Evolutionary conservation across 192 early-diverging fungal species (phyloP).

Genomic region (Dissophora globulifera): DNA sequence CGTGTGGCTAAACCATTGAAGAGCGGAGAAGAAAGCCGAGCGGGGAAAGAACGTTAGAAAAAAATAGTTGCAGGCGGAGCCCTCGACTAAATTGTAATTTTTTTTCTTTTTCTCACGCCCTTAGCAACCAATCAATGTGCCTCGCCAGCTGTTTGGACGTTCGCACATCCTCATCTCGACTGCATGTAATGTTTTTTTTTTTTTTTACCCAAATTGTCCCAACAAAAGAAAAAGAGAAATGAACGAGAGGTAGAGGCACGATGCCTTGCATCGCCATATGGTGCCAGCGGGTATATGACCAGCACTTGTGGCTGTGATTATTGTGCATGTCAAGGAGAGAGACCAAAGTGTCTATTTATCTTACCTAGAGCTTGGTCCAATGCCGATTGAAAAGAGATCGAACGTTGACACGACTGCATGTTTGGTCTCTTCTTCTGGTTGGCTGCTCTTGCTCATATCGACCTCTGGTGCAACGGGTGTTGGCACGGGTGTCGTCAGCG

Average conservation of each 20-base stretch:
- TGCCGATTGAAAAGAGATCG: slow-evolving; percentile 95
- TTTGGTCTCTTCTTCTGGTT: slow-evolving; percentile 40
- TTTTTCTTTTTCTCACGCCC: slow-evolving; percentile 21
- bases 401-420: slow-evolving; percentile 95
- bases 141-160: background rate
- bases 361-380: slow-evolving; percentile 89
- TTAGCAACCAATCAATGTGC: background rate
- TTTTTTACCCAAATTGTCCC: background rate
- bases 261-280: too few species aligned
- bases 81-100: background rate
- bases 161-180: background rate
- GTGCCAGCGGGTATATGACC: too few species aligned
- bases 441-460: background rate
- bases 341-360: background rate
- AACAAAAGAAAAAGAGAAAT: too few species aligned
- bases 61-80: background rate
- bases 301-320: too few species aligned
- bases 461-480: slow-evolving; percentile 40
- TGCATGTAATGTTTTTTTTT: background rate
- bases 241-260: too few species aligned
- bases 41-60: too few species aligned
- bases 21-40: too few species aligned
- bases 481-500: slow-evolving; percentile 42
- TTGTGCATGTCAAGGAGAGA: too few species aligned
- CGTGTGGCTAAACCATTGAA: slow-evolving; percentile 66